A percentile compares a stretch with the other conserved stretches of the same genome.
These are phyloP conservation scores for Phialophora verrucosa DNA, from an alignment of 2,329 filamentous ascomycete genomes.

Conservation along the genomic window DNA sequence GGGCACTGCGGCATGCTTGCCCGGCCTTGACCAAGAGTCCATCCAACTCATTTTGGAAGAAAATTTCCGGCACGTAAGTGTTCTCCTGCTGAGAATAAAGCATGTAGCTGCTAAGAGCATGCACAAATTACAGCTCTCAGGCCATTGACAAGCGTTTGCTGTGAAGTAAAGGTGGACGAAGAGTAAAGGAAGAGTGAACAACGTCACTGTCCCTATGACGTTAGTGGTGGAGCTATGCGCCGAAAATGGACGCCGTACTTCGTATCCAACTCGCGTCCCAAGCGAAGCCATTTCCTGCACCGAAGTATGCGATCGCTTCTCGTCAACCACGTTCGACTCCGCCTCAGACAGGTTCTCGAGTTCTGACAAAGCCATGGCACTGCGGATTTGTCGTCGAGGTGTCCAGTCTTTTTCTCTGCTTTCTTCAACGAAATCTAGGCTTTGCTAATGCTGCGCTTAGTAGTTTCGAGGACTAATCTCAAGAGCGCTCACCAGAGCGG, in stretches of 20 bases:
- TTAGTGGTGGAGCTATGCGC: background rate
- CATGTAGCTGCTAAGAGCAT: background rate
- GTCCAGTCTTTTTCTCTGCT: background rate
- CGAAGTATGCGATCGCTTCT: background rate
- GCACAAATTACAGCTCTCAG: background rate
- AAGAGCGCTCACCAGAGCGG: background rate
- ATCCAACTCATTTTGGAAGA: constrained; percentile 53
- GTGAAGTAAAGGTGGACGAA: background rate
- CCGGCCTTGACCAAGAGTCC: constrained; percentile 55
- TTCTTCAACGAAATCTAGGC: background rate
- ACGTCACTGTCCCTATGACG: background rate
- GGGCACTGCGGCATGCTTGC: constrained; percentile 52
- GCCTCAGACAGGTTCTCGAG: background rate
- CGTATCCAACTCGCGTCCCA: background rate
- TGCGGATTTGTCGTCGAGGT: background rate
- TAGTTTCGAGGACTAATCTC: background rate
- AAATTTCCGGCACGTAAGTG: background rate
- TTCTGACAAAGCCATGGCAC: background rate
- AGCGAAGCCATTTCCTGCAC: background rate
- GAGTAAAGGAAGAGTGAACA: background rate
- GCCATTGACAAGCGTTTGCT: background rate
- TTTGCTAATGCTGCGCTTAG: background rate
- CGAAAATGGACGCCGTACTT: background rate
- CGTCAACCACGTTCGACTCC: background rate
- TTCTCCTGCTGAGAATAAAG: no score